phyloP scores from a whole-genome alignment of 352 stramenopile genomes.

The Hyaloperonospora brassicae region DNA sequence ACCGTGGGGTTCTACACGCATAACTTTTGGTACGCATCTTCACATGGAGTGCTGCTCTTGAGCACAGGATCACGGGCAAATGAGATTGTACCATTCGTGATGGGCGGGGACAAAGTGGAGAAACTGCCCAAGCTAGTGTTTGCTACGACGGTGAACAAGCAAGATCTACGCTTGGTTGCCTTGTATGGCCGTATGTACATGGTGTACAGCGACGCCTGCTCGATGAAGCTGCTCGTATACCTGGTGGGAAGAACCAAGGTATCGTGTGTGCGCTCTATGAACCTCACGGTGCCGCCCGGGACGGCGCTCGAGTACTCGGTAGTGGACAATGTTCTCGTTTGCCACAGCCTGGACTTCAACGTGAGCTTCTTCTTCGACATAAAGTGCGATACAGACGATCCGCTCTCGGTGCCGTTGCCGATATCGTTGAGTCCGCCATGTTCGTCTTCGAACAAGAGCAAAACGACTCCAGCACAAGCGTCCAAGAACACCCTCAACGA shows the following conservation, averaged over 20 bases:
- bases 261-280: constrained; percentile 63
- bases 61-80: constrained; percentile 67
- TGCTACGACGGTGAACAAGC: constrained; percentile 40
- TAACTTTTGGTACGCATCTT: constrained; percentile 64
- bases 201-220: constrained; percentile 49
- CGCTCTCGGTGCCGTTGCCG: constrained; percentile 64
- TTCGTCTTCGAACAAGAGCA: constrained; percentile 5
- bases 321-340: constrained; percentile 78
- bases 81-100: constrained; percentile 63
- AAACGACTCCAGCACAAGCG: background rate
- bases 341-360: constrained; percentile 73
- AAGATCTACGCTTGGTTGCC: constrained; percentile 51
- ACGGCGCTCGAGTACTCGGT: constrained; percentile 62
- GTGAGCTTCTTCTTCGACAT: constrained; percentile 79
- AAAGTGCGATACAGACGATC: constrained; percentile 49
- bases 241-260: constrained; percentile 52
- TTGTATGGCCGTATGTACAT: constrained; percentile 66
- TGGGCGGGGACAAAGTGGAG: constrained; percentile 49
- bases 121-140: constrained; percentile 71
- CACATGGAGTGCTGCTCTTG: constrained; percentile 55
- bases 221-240: constrained; percentile 67
- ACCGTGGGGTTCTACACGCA: constrained; percentile 53
- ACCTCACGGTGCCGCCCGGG: constrained; percentile 54
- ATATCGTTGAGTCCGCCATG: constrained; percentile 42
- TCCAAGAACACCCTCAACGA: constrained; percentile 2